These are phyloP conservation scores for Colletotrichum spaethianum DNA, from an alignment of 2,329 filamentous ascomycete species.

Conservation along the genomic window DNA sequence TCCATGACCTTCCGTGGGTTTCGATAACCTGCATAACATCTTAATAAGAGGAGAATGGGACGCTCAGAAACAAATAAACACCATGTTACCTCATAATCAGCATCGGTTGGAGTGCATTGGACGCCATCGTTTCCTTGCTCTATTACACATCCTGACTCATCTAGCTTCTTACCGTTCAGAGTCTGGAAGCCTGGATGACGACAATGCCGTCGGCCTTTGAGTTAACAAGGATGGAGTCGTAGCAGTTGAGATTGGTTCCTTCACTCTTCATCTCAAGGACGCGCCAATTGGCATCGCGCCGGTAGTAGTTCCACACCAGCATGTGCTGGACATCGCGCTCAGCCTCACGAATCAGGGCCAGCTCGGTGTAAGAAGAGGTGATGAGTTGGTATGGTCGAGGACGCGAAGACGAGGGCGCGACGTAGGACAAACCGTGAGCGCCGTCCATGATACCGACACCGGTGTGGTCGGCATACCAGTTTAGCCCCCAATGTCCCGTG, in stretches of 20 bases:
- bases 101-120: not conserved
- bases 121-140: conserved; percentile 22
- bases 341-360: conserved; percentile 8
- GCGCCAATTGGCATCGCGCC: conserved; percentile 16
- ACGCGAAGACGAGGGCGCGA: conserved; percentile 4
- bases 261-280: conserved; percentile 21
- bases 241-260: conserved; percentile 56
- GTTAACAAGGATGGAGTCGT: conserved; percentile 73
- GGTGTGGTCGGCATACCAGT: conserved; percentile 34
- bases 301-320: conserved; percentile 28
- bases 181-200: conserved; percentile 30
- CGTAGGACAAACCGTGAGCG: conserved; percentile 15
- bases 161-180: not conserved
- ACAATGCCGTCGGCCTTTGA: conserved; percentile 72
- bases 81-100: conserved; percentile 16
- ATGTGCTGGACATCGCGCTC: conserved; percentile 8
- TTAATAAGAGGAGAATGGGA: not conserved
- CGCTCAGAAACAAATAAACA: not conserved
- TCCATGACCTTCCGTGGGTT: conserved; percentile 21
- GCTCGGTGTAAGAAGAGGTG: not conserved
- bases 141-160: conserved; percentile 17
- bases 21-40: not conserved
- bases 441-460: conserved; percentile 25
- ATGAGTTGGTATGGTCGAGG: conserved; percentile 18
- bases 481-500: conserved; percentile 25